These are phyloP conservation scores for Miscanthus sacchariflorus DNA, from an alignment of 202 grass and related monocot species.

Conservation along the genomic window DNA sequence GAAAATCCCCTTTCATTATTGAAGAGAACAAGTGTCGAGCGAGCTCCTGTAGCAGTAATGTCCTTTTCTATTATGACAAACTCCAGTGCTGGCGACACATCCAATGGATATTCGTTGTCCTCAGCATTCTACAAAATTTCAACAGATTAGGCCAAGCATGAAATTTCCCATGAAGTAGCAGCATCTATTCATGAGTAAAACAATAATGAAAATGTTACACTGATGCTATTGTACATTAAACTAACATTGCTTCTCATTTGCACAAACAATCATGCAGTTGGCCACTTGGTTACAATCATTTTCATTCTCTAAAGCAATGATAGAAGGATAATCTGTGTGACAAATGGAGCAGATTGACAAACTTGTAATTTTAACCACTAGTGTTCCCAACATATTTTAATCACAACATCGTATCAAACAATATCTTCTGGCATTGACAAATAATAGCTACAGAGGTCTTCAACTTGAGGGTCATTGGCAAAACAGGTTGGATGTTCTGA, in stretches of 20 bases:
- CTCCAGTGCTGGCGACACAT: conserved; percentile 57
- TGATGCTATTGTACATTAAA: not conserved
- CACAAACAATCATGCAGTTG: not conserved
- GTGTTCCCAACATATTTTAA: not conserved
- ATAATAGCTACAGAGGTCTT: not conserved
- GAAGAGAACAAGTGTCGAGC: conserved; percentile 61
- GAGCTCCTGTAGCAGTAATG: conserved; percentile 47
- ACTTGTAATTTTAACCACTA: not conserved
- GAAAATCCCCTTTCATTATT: conserved; percentile 80
- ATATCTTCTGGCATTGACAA: not conserved
- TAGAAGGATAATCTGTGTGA: not conserved
- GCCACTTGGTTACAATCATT: not conserved
- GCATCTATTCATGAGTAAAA: not conserved
- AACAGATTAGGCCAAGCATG: not conserved
- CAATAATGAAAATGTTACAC: not conserved
- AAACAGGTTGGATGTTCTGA: not conserved
- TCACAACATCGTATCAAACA: not conserved
- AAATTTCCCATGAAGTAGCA: not conserved
- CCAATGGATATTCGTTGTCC: conserved; percentile 67
- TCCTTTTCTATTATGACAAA: conserved; percentile 65
- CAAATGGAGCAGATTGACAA: not conserved
- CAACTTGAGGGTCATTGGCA: not conserved
- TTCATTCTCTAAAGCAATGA: not conserved
- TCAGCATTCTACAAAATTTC: conserved; percentile 61
- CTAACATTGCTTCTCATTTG: not conserved